Percentiles rank a stretch among this genome's conserved stretches.
phyloP scores from a whole-genome alignment of 768 basidiomycete genomes.

The Pulveroboletus frians region DNA sequence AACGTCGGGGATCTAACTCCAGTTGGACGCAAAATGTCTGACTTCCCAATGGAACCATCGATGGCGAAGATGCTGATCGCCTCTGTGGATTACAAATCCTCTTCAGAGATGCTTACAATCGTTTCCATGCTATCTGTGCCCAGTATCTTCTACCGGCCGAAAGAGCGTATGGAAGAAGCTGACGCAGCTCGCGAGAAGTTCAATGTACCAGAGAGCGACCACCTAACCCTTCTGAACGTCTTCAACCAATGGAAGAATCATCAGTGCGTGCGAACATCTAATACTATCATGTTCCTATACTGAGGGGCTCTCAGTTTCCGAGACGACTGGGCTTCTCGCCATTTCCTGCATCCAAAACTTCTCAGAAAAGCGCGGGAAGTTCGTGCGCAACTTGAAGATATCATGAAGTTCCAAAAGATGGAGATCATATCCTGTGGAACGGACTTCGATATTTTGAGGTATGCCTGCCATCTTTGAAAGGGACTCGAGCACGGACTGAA shows the following conservation, averaged over 20 bases:
- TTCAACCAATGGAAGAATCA: slow-evolving; percentile 99
- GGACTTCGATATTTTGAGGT: slow-evolving; percentile 88
- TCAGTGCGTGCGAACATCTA: slow-evolving; percentile 48
- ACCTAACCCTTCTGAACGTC: slow-evolving; percentile 90
- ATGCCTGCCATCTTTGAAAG: slow-evolving; percentile 11
- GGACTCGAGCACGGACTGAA: slow-evolving; percentile 1
- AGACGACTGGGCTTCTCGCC: slow-evolving; percentile 92
- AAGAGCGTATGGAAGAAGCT: slow-evolving; percentile 95
- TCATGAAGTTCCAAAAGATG: slow-evolving; percentile 99
- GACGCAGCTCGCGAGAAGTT: slow-evolving; percentile 98
- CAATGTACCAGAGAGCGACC: slow-evolving; percentile 97
- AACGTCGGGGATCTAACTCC: slow-evolving; percentile 96
- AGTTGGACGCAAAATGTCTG: slow-evolving; percentile 93
- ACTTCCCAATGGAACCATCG: slow-evolving; percentile 99
- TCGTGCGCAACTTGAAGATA: slow-evolving; percentile 91
- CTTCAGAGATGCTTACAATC: slow-evolving; percentile 94
- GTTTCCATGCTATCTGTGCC: slow-evolving; percentile 99
- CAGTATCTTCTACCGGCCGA: slow-evolving; percentile 95
- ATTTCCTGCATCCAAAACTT: slow-evolving; percentile 95
- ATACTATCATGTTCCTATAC: not conserved
- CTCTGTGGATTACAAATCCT: slow-evolving; percentile 89
- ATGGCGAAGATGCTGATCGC: slow-evolving; percentile 97
- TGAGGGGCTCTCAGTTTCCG: slow-evolving; percentile 53
- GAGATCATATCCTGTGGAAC: slow-evolving; percentile 86
- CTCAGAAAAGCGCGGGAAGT: slow-evolving; percentile 95